Evolutionary conservation across 495 filamentous ascomycete genomes (phyloP).

Genomic region (Talaromyces wortmannii): DNA sequence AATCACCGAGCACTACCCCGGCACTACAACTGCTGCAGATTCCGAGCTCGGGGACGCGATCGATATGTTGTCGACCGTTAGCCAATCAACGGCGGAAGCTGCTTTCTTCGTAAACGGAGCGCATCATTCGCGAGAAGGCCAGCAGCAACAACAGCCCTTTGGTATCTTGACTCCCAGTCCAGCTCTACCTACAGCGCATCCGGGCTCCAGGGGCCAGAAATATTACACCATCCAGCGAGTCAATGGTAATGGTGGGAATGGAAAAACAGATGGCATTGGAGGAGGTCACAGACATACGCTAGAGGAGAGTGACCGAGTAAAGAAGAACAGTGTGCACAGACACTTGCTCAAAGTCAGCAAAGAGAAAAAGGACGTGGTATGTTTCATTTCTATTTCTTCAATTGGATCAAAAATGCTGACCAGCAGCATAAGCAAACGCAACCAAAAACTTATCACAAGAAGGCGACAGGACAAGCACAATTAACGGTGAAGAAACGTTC

Average conservation of each 20-base stretch:
- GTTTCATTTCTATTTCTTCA: slow-evolving; percentile 23
- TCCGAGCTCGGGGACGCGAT: not conserved
- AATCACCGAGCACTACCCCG: slow-evolving; percentile 75
- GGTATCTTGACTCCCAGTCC: slow-evolving; percentile 30
- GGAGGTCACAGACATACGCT: slow-evolving; percentile 70
- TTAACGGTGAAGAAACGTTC: slow-evolving; percentile 67
- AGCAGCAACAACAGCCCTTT: slow-evolving; percentile 25
- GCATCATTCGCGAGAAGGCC: not conserved
- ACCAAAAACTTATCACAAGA: slow-evolving; percentile 78
- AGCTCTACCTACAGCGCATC: slow-evolving; percentile 29
- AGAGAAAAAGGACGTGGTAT: slow-evolving; percentile 62
- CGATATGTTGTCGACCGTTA: not conserved
- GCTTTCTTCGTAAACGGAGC: not conserved
- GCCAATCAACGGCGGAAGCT: not conserved
- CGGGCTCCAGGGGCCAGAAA: slow-evolving; percentile 39
- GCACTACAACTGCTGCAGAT: slow-evolving; percentile 23
- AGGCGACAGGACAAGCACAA: slow-evolving; percentile 70
- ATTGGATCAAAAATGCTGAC: slow-evolving; percentile 28
- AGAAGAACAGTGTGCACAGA: slow-evolving; percentile 75
- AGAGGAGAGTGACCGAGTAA: slow-evolving; percentile 75
- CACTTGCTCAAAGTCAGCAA: slow-evolving; percentile 59
- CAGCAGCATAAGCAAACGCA: slow-evolving; percentile 19
- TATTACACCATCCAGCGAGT: slow-evolving; percentile 73
- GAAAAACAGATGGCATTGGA: slow-evolving; percentile 59
- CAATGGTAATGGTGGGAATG: slow-evolving; percentile 70